A percentile compares a stretch with the other conserved stretches of the same genome.
Evolutionary conservation across 164 flowering plant species (phyloP).

Genomic region (Umbellularia californica): DNA sequence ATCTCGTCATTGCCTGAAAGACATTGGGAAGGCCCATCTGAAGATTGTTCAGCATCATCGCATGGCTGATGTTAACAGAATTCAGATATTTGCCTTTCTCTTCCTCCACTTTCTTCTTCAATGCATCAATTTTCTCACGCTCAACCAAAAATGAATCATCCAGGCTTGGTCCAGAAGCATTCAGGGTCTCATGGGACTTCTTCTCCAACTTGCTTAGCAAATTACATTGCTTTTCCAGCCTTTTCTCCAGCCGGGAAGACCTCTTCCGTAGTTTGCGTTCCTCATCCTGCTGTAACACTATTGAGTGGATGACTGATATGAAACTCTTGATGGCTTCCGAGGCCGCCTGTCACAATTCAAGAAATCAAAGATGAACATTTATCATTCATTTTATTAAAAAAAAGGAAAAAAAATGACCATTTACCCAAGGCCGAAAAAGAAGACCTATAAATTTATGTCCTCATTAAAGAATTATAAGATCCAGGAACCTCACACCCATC

Average conservation of each 20-base stretch:
- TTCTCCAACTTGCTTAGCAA: conserved; percentile 51
- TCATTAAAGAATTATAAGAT: background rate
- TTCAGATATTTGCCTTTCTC: conserved; percentile 55
- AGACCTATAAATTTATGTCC: background rate
- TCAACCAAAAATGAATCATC: conserved; percentile 50
- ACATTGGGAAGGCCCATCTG: conserved; percentile 64
- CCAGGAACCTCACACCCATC: background rate
- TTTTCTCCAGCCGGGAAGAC: conserved; percentile 47
- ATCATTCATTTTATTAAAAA: background rate
- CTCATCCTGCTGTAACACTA: conserved; percentile 56
- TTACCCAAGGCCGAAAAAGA: background rate
- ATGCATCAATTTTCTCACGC: conserved; percentile 48
- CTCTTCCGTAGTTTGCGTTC: conserved; percentile 46
- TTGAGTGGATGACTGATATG: conserved; percentile 45
- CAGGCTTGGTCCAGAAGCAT: conserved; percentile 30
- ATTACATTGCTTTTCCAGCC: conserved; percentile 46
- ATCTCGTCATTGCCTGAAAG: conserved; percentile 58
- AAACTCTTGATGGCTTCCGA: conserved; percentile 72
- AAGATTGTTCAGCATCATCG: conserved; percentile 61
- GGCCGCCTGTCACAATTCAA: conserved; percentile 39
- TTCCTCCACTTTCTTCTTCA: conserved; percentile 43
- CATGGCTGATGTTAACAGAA: conserved; percentile 39
- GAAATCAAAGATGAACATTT: background rate
- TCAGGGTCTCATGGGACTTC: conserved; percentile 30
- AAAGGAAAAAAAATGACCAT: background rate